A percentile compares a stretch with the other conserved stretches of the same genome.
Conservation (phyloP, 1,284 basidiomycete genomes). For the Phenoliferia sp. region DNA sequence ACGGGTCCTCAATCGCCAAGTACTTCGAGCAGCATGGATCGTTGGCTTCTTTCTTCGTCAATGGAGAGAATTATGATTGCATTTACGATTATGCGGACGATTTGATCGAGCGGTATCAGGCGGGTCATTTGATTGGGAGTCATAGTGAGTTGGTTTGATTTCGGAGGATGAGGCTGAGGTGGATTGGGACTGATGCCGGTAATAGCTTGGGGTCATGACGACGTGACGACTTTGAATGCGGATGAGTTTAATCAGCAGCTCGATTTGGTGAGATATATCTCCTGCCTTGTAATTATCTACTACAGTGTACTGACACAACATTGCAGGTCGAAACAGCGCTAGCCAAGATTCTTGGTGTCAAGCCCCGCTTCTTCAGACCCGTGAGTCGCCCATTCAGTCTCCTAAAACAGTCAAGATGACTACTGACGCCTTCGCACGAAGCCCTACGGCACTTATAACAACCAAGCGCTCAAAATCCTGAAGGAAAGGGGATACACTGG, state of each 20-base stretch:
- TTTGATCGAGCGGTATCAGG: slow-evolving; percentile 28
- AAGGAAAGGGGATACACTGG: slow-evolving; percentile 35
- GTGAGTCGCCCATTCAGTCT: neutral
- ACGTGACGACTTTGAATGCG: slow-evolving; percentile 30
- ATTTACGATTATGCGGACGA: slow-evolving; percentile 34
- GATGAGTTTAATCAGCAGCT: slow-evolving; percentile 33
- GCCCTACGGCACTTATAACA: slow-evolving; percentile 32
- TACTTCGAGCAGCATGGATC: slow-evolving; percentile 20
- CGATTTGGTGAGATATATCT: slow-evolving; percentile 16
- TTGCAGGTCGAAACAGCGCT: slow-evolving; percentile 30
- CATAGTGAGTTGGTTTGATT: too few species aligned
- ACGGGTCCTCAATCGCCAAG: slow-evolving; percentile 25
- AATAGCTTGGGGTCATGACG: slow-evolving; percentile 14
- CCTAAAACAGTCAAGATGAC: neutral
- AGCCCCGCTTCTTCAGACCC: slow-evolving; percentile 35
- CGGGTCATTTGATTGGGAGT: slow-evolving; percentile 38
- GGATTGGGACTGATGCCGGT: neutral
- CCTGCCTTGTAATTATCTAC: too few species aligned
- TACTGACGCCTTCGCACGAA: neutral
- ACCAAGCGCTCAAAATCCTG: slow-evolving; percentile 27
- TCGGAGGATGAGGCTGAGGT: slow-evolving; percentile 24
- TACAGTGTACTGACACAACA: neutral
- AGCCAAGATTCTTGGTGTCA: slow-evolving; percentile 38
- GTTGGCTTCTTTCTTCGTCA: slow-evolving; percentile 31
- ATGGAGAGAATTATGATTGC: too few species aligned